phyloP scores from a whole-genome alignment of 192 early-diverging fungal genomes.

The Obelidium mucronatum region DNA sequence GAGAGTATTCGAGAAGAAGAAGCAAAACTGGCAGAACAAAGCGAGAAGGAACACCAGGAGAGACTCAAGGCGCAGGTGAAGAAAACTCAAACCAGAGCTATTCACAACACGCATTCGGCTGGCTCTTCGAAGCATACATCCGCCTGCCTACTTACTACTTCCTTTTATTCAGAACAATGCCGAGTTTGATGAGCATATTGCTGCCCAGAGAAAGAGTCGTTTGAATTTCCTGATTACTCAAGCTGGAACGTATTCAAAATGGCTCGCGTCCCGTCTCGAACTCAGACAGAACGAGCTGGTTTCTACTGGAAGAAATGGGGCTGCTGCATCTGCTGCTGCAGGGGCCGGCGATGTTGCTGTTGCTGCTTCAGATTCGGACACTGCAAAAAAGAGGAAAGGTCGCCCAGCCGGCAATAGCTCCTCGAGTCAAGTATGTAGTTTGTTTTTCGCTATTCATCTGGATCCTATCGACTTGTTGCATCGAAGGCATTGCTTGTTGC shows the following conservation, averaged over 20 bases:
- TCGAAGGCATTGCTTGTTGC: not conserved
- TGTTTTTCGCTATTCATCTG: not conserved
- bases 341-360: slow-evolving; percentile 31
- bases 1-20: slow-evolving; percentile 29
- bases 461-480: not conserved
- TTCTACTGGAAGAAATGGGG: not conserved
- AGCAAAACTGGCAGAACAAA: slow-evolving; percentile 44
- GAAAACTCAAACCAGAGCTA: too few species aligned
- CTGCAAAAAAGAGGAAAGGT: slow-evolving; percentile 9
- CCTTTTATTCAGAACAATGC: slow-evolving; percentile 14
- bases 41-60: slow-evolving; percentile 54
- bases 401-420: not conserved
- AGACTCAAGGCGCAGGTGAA: slow-evolving; percentile 42
- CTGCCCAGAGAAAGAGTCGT: slow-evolving; percentile 71
- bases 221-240: slow-evolving; percentile 83
- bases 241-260: slow-evolving; percentile 80
- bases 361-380: too few species aligned
- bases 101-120: not conserved
- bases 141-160: not conserved
- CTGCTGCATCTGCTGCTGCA: too few species aligned
- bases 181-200: slow-evolving; percentile 43
- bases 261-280: slow-evolving; percentile 79
- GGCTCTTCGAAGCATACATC: slow-evolving; percentile 42
- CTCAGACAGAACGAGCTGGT: slow-evolving; percentile 69
- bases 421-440: not conserved